These are phyloP conservation scores for Pachysandra terminalis DNA, from an alignment of 164 flowering plant genomes.

Conservation along the genomic window DNA sequence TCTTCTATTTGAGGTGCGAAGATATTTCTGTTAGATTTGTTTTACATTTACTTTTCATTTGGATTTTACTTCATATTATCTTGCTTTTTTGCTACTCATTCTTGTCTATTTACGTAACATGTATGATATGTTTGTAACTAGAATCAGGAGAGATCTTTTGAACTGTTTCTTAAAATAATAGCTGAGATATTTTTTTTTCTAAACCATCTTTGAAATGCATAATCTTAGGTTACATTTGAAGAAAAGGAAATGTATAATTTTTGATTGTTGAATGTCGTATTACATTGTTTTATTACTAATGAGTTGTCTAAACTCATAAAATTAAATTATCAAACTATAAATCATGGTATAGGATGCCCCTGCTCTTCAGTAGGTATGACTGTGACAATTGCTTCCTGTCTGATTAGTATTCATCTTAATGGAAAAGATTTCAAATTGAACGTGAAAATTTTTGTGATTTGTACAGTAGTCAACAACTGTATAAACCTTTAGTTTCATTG, in stretches of 20 bases:
- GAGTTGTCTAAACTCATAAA: not conserved
- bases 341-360: not conserved
- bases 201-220: not conserved
- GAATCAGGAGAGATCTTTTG: not conserved
- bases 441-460: not conserved
- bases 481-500: not conserved
- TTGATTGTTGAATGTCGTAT: not conserved
- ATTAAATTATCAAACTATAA: not conserved
- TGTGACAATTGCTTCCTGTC: not conserved
- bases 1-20: slow-evolving; percentile 88
- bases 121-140: too few species aligned
- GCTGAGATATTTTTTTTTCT: not conserved
- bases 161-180: not conserved
- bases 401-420: not conserved
- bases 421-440: not conserved
- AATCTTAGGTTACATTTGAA: too few species aligned
- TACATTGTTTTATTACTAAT: not conserved
- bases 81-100: not conserved
- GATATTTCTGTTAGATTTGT: not conserved
- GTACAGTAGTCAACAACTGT: not conserved
- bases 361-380: not conserved
- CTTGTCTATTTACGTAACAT: too few species aligned
- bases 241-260: too few species aligned
- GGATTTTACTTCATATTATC: not conserved
- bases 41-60: not conserved